phyloP scores from a whole-genome alignment of 352 stramenopile species.

The Pythium biforme region DNA sequence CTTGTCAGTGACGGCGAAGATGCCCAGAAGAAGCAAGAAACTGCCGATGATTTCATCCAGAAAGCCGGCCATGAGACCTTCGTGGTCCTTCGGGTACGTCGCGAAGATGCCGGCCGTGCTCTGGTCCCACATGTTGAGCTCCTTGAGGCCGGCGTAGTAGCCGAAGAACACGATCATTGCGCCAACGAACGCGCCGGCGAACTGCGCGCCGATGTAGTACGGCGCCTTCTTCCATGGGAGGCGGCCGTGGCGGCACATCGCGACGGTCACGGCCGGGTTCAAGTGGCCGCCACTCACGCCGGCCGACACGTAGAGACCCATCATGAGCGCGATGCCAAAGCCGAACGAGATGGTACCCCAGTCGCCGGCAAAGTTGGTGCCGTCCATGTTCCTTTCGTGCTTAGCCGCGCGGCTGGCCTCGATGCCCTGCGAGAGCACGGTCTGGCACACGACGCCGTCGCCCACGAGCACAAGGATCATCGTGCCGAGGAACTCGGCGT shows the following conservation, averaged over 20 bases:
- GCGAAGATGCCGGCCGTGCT: conserved; percentile 70
- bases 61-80: conserved; percentile 56
- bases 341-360: conserved; percentile 71
- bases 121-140: conserved; percentile 60
- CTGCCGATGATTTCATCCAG: conserved; percentile 62
- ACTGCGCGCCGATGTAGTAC: conserved; percentile 65
- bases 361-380: conserved; percentile 58
- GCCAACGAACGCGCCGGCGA: conserved; percentile 59
- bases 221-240: conserved; percentile 64
- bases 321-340: conserved; percentile 70
- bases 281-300: conserved; percentile 68
- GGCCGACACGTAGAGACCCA: conserved; percentile 63
- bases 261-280: conserved; percentile 66
- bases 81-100: conserved; percentile 69
- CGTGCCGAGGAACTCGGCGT: conserved; percentile 35
- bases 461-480: conserved; percentile 35
- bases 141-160: conserved; percentile 55
- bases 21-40: conserved; percentile 58
- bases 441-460: conserved; percentile 44
- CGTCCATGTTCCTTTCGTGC: conserved; percentile 42
- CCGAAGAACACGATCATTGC: conserved; percentile 63
- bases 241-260: conserved; percentile 60
- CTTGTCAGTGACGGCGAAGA: conserved; percentile 69
- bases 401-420: conserved; percentile 48
- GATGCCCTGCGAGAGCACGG: conserved; percentile 60